phyloP scores from a whole-genome alignment of 495 filamentous ascomycete genomes.

The Geoglossum glabrum region DNA sequence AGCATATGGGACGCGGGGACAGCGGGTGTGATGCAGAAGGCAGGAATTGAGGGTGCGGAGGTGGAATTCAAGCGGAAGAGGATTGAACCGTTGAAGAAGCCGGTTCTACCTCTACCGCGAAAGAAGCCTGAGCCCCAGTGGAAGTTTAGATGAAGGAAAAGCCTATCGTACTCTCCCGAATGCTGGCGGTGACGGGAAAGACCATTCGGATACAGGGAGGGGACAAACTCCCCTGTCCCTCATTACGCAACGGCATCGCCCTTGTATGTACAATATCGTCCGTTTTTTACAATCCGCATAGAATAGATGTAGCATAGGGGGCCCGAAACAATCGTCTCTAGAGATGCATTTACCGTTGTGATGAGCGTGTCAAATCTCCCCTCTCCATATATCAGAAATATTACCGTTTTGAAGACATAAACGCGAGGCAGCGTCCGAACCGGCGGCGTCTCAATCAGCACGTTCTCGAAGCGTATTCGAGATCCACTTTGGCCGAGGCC shows the following conservation, averaged over 20 bases:
- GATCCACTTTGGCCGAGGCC: slow-evolving; percentile 34
- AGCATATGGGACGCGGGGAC: slow-evolving; percentile 76
- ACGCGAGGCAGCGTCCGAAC: too few species aligned
- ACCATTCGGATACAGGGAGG: too few species aligned
- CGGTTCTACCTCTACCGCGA: slow-evolving; percentile 1
- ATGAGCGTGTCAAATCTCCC: too few species aligned
- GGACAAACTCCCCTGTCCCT: too few species aligned
- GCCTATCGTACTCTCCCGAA: background rate
- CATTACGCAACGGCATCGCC: too few species aligned
- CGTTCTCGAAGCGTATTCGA: slow-evolving; percentile 15
- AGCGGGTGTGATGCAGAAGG: slow-evolving; percentile 62
- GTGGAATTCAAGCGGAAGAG: slow-evolving; percentile 66
- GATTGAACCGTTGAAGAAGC: slow-evolving; percentile 26
- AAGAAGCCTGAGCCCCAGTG: background rate
- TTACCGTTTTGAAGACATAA: too few species aligned
- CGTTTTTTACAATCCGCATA: background rate
- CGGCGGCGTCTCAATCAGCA: background rate
- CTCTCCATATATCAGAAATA: too few species aligned
- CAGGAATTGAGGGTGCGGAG: slow-evolving; percentile 53
- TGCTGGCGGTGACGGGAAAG: too few species aligned
- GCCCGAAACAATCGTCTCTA: background rate
- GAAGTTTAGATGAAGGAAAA: background rate
- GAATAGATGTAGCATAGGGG: background rate
- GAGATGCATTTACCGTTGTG: too few species aligned
- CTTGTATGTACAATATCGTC: too few species aligned